phyloP scores from a whole-genome alignment of 495 filamentous ascomycete species.

The Aspergillus ellipticus region DNA sequence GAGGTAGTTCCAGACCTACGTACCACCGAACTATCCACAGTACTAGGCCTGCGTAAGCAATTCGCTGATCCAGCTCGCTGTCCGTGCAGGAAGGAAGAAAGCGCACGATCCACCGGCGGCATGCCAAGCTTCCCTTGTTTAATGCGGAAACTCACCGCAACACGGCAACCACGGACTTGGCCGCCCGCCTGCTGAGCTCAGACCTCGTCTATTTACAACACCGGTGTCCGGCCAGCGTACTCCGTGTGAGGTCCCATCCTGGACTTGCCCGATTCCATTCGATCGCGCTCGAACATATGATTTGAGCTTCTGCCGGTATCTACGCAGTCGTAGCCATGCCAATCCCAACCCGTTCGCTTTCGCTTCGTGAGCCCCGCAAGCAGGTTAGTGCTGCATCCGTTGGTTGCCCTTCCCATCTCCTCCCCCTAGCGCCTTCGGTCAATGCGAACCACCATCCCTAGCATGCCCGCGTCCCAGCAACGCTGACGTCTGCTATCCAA shows the following conservation, averaged over 20 bases:
- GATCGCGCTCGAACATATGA: constrained; percentile 1
- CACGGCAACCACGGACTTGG: not conserved
- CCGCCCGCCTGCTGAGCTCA: constrained; percentile 1
- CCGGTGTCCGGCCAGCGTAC: not conserved
- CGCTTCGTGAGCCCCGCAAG: constrained; percentile 36
- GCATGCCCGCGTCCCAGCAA: constrained; percentile 9
- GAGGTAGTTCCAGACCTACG: no score
- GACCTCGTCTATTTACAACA: constrained; percentile 1
- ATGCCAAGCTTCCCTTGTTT: not conserved
- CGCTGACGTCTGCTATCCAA: constrained; percentile 18
- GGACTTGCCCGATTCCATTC: not conserved
- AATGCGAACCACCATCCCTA: not conserved
- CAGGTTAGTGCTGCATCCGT: constrained; percentile 26
- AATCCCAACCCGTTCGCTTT: constrained; percentile 38
- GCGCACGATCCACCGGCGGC: not conserved
- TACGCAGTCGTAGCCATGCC: constrained; percentile 27
- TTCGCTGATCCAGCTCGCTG: no score
- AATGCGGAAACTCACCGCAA: constrained; percentile 2
- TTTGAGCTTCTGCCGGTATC: constrained; percentile 3
- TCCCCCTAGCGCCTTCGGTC: constrained; percentile 8
- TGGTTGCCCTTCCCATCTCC: not conserved
- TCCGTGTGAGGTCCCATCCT: not conserved
- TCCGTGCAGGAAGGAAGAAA: not conserved
- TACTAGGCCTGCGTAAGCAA: no score
- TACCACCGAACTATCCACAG: no score